phyloP scores from a whole-genome alignment of 805 yeast species.

The Metschnikowia kunwiensis region DNA sequence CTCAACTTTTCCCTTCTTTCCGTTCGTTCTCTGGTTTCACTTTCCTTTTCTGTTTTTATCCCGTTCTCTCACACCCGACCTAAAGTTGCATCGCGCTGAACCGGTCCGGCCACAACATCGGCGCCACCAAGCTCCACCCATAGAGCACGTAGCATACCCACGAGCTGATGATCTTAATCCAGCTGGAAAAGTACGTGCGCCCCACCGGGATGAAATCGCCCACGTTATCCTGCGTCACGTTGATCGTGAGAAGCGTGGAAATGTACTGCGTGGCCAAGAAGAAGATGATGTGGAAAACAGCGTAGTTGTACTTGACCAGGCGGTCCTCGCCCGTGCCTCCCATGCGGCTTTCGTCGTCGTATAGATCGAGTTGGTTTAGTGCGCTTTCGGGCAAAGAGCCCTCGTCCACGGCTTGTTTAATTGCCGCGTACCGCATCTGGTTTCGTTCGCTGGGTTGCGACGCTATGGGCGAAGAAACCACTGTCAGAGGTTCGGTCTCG shows the following conservation, averaged over 20 bases:
- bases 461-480: conserved; percentile 42
- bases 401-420: conserved; percentile 91
- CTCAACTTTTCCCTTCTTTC: too few species aligned
- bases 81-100: conserved; percentile 37
- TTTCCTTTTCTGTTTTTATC: too few species aligned
- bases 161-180: conserved; percentile 90
- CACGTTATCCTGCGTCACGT: conserved; percentile 76
- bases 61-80: background rate
- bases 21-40: too few species aligned
- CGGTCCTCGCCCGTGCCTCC: conserved; percentile 55
- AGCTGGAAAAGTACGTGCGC: conserved; percentile 88
- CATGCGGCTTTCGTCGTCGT: conserved; percentile 36
- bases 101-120: conserved; percentile 85
- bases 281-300: conserved; percentile 86
- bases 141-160: conserved; percentile 88
- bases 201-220: conserved; percentile 97
- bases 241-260: conserved; percentile 88
- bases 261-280: conserved; percentile 96
- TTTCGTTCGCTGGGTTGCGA: conserved; percentile 45
- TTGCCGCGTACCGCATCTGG: conserved; percentile 82
- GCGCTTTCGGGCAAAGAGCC: conserved; percentile 96
- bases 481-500: conserved; percentile 29
- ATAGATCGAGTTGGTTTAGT: conserved; percentile 65
- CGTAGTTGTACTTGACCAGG: conserved; percentile 76
- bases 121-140: conserved; percentile 90